A percentile compares a stretch with the other conserved stretches of the same genome.
Conservation (phyloP, 331 rosid genomes). For the Rhamnella rubrinervis region DNA sequence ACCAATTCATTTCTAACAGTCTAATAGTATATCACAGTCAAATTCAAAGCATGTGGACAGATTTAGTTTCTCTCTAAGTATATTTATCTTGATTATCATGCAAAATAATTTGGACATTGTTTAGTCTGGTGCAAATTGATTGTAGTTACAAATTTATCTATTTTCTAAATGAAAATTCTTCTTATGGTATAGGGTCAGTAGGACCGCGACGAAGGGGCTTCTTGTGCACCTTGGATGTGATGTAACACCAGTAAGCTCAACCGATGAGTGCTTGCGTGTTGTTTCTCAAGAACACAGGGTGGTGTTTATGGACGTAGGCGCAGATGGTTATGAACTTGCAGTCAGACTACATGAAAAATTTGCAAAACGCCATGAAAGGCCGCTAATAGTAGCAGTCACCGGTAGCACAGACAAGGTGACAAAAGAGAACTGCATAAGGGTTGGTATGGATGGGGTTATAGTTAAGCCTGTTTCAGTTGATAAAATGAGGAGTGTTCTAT, state of each 20-base stretch:
- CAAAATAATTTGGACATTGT: not conserved
- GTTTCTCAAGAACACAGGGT: slow-evolving; percentile 69
- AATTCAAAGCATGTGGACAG: not conserved
- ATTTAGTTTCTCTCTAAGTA: not conserved
- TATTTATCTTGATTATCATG: no score
- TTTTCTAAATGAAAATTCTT: not conserved
- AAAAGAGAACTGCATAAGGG: slow-evolving; percentile 77
- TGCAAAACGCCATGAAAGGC: slow-evolving; percentile 60
- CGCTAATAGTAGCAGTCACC: slow-evolving; percentile 71
- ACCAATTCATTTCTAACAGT: not conserved
- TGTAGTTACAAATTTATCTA: no score
- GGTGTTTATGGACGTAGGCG: slow-evolving; percentile 77
- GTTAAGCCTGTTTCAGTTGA: slow-evolving; percentile 87
- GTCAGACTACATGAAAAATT: slow-evolving; percentile 58
- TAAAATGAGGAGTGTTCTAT: slow-evolving; percentile 73
- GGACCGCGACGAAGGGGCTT: slow-evolving; percentile 82
- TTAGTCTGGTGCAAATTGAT: not conserved
- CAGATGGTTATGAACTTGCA: slow-evolving; percentile 66
- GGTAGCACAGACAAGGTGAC: slow-evolving; percentile 71
- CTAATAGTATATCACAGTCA: not conserved
- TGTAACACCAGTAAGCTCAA: slow-evolving; percentile 59
- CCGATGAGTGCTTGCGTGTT: slow-evolving; percentile 60
- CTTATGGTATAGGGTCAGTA: slow-evolving; percentile 64
- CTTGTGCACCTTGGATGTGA: slow-evolving; percentile 87
- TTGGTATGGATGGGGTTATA: slow-evolving; percentile 80